Conservation (phyloP, 78 protist species). For the Dictyostelium capitatum region DNA sequence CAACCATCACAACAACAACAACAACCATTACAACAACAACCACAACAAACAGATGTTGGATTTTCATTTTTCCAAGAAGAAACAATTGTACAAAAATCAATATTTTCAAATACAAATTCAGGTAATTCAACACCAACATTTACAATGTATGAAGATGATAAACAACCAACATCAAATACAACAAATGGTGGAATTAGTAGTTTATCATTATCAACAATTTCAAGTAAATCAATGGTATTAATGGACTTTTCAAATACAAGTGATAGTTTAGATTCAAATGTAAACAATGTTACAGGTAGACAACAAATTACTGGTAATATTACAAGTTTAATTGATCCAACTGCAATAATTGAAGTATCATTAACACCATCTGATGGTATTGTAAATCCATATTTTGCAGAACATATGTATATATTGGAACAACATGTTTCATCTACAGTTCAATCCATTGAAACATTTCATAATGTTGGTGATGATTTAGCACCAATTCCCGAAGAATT, state of each 20-base stretch:
- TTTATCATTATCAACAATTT: not conserved
- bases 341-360: not conserved
- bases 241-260: slow-evolving; percentile 3
- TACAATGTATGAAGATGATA: not conserved
- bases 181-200: not conserved
- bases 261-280: not conserved
- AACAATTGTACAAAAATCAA: not conserved
- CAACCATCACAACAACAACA: slow-evolving; percentile 18
- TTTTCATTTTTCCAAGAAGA: slow-evolving; percentile 9
- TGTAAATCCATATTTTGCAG: slow-evolving; percentile 15
- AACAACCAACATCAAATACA: not conserved
- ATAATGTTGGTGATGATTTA: slow-evolving; percentile 7
- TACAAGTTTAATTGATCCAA: slow-evolving; percentile 33
- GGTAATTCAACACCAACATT: not conserved
- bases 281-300: not conserved
- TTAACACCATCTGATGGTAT: slow-evolving; percentile 19
- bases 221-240: slow-evolving; percentile 8
- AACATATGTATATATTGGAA: slow-evolving; percentile 10
- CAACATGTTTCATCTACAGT: slow-evolving; percentile 1
- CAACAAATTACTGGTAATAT: not conserved
- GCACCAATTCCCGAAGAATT: not conserved
- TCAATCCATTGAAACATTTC: not conserved
- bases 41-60: not conserved
- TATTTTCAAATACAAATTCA: not conserved
- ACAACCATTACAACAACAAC: slow-evolving; percentile 15